Evolutionary conservation across 2,329 filamentous ascomycete genomes (phyloP).

Genomic region (Emericellopsis atlantica): DNA sequence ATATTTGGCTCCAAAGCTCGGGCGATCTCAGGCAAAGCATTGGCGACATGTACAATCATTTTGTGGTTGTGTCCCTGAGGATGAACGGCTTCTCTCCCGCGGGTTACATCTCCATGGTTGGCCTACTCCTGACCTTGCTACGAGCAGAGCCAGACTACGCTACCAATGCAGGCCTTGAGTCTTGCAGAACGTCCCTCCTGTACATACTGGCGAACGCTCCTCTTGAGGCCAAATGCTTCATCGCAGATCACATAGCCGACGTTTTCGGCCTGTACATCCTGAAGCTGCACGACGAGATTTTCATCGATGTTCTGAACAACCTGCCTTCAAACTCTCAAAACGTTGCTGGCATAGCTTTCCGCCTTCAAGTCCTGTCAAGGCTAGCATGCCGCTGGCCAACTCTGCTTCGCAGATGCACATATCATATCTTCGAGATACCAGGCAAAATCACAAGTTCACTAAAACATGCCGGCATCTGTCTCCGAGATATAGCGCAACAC

Average conservation of each 20-base stretch:
- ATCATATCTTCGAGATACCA: slow-evolving; percentile 87
- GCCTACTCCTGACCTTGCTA: slow-evolving; percentile 59
- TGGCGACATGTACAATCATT: slow-evolving; percentile 67
- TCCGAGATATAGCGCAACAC: slow-evolving; percentile 50
- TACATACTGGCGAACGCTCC: slow-evolving; percentile 54
- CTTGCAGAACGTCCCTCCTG: slow-evolving; percentile 59
- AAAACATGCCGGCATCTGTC: slow-evolving; percentile 60
- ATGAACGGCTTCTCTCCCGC: slow-evolving; percentile 57
- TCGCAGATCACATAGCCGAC: slow-evolving; percentile 55
- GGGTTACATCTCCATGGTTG: slow-evolving; percentile 54
- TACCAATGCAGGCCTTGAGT: slow-evolving; percentile 41
- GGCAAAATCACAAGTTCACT: slow-evolving; percentile 54
- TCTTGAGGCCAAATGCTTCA: slow-evolving; percentile 62
- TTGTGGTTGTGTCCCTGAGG: slow-evolving; percentile 54
- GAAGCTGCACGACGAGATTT: slow-evolving; percentile 69
- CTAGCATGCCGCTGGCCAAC: slow-evolving; percentile 79
- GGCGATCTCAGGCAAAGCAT: slow-evolving; percentile 52
- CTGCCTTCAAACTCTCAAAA: slow-evolving; percentile 63
- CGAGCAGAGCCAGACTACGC: slow-evolving; percentile 56
- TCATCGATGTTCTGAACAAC: slow-evolving; percentile 68
- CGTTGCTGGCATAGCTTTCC: slow-evolving; percentile 73
- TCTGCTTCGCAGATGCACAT: slow-evolving; percentile 73
- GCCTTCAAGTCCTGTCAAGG: slow-evolving; percentile 62
- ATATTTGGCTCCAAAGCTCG: slow-evolving; percentile 48
- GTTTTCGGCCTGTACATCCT: slow-evolving; percentile 78